A percentile compares a stretch with the other conserved stretches of the same genome.
Conservation (phyloP, 129 eudicot species). For the Solidago caesia region DNA sequence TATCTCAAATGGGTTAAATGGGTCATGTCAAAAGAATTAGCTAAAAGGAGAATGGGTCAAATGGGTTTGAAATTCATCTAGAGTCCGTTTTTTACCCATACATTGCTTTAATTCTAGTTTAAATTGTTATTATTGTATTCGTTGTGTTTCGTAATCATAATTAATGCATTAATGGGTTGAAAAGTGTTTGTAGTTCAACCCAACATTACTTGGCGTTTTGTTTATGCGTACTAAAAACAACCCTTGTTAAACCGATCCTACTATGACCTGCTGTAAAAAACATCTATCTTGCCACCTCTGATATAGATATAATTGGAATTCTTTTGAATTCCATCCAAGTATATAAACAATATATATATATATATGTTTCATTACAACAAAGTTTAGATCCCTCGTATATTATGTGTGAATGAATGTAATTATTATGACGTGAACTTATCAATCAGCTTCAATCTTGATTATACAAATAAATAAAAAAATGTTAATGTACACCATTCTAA, state of each 20-base stretch:
- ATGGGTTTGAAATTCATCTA: neutral
- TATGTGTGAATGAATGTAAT: constrained; percentile 17
- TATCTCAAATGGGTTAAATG: constrained; percentile 1
- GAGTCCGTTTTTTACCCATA: neutral
- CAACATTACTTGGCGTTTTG: neutral
- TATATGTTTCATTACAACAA: constrained; percentile 6
- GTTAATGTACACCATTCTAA: constrained; percentile 29
- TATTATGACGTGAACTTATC: constrained; percentile 12
- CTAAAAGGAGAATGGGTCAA: neutral
- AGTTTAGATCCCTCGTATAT: neutral
- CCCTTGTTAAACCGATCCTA: neutral
- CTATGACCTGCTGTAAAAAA: neutral
- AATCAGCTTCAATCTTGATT: constrained; percentile 14
- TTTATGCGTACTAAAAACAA: neutral
- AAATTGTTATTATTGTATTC: neutral
- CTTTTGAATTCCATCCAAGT: neutral
- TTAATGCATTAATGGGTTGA: too few relatives aligned
- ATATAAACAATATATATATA: neutral
- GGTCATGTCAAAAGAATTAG: neutral
- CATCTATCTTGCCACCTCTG: neutral
- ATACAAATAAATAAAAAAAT: constrained; percentile 11
- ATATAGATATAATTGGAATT: neutral
- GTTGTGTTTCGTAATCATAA: neutral
- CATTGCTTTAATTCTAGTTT: neutral
- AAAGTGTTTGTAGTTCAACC: neutral